Conservation (phyloP, 2,329 filamentous ascomycete species). For the Claviceps humidiphila region DNA sequence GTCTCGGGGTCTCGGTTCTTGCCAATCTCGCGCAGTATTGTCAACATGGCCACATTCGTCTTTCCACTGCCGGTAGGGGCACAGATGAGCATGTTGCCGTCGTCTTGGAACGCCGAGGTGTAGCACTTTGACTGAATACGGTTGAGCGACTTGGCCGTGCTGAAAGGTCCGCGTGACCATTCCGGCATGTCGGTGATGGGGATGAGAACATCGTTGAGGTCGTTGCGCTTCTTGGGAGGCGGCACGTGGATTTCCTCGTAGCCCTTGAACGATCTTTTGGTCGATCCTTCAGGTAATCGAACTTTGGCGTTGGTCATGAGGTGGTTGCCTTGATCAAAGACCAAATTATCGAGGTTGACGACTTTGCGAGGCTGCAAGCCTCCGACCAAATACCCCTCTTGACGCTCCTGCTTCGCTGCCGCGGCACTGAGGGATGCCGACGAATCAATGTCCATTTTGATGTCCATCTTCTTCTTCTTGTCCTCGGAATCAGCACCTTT, state of each 20-base stretch:
- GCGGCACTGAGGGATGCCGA: constrained; percentile 43
- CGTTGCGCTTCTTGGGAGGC: constrained; percentile 73
- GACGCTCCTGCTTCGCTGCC: constrained; percentile 37
- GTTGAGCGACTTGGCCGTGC: constrained; percentile 75
- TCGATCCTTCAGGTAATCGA: constrained; percentile 83
- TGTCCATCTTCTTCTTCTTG: constrained; percentile 59
- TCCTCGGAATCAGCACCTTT: constrained; percentile 47
- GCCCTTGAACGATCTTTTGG: constrained; percentile 89
- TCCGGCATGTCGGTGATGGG: constrained; percentile 81
- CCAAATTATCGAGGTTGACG: constrained; percentile 88
- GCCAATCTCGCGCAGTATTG: constrained; percentile 90
- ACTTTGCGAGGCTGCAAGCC: constrained; percentile 75
- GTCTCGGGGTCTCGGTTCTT: constrained; percentile 83
- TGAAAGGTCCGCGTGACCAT: constrained; percentile 81
- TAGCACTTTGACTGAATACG: constrained; percentile 92
- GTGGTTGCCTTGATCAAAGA: constrained; percentile 97
- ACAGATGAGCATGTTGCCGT: constrained; percentile 96
- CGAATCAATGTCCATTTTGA: constrained; percentile 90
- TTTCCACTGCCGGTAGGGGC: constrained; percentile 96
- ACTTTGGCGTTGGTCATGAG: constrained; percentile 99
- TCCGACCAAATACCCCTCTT: constrained; percentile 59
- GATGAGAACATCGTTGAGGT: constrained; percentile 67
- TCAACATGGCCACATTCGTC: constrained; percentile 96
- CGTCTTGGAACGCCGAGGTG: constrained; percentile 78
- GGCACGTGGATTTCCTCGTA: constrained; percentile 98